Evolutionary conservation across 768 basidiomycete species (phyloP), one percentile per base, ranked within the genome.

Genomic region (Mycena kentingensis): DNA sequence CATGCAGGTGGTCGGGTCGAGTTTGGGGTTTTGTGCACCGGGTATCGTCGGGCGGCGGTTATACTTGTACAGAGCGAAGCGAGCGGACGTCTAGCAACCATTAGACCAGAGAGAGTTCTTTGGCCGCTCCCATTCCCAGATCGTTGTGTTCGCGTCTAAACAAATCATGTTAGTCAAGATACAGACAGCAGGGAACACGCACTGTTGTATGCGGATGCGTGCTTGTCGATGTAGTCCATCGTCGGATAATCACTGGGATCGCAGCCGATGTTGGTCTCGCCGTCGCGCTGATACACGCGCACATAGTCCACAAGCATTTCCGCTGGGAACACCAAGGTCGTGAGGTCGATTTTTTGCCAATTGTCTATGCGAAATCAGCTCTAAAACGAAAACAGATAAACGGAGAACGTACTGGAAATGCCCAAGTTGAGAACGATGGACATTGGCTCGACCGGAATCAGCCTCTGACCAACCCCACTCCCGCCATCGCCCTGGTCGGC

Each of bases 251-350:
- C 73, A 24, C 67, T 57, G 0, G 89, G 89, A 64, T 81, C 73
- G 63, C 90, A 92, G 2, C 88, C 87, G 24, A 84, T 63, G 61
- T 88, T 88, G 26, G 58, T 70, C 46, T 70, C 54, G 3, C 78
- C 81, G 57, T 77, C 73, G 44, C 82, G 70, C 68, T 91, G 90
- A 66, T 91, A 93, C 18, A 93, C 86, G 22, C 90, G 78, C 34
- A 93, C 84, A 64, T 91, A 93, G 66, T 93, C 89, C 31, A 92
- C 70, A 34, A 78, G 72, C 74, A 90, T 77, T 59, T 83, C 80
- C 1, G 83, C 79, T 0, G 89, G 89, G 76, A 89, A 90, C 21
- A 68, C 66, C 75, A 90, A 76, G 36, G 84, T 77, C 21, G 71
- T 48, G 35, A 77, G 51, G 49, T 85, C 78, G 54, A 77, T 76